phyloP scores from a whole-genome alignment of 1,284 basidiomycete genomes.

The Apiotrichum brassicae region DNA sequence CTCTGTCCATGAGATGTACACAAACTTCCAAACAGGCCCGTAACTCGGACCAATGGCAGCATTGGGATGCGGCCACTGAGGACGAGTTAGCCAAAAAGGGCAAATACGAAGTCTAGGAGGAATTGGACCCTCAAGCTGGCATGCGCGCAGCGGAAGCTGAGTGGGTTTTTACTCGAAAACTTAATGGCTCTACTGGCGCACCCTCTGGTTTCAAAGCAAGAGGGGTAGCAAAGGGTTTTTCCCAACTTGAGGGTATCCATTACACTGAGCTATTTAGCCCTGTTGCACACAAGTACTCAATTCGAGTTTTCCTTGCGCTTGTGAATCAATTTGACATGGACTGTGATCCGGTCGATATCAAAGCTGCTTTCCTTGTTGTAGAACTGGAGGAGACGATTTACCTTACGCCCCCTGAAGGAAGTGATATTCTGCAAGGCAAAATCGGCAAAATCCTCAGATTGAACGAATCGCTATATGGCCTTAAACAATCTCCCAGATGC shows the following conservation, averaged over 20 bases:
- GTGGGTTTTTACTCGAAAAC: constrained; percentile 17
- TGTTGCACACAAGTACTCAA: constrained; percentile 24
- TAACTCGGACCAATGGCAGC: too few relatives aligned
- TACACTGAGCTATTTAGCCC: constrained; percentile 18
- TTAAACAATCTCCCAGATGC: constrained; percentile 23
- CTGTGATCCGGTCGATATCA: constrained; percentile 29
- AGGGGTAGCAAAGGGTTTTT: constrained; percentile 15
- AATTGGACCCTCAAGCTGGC: neutral
- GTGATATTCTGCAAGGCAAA: constrained; percentile 5
- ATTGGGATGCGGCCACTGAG: too few relatives aligned
- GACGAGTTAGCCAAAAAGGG: too few relatives aligned
- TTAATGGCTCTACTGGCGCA: constrained; percentile 13
- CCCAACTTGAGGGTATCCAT: constrained; percentile 17
- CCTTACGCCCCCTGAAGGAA: constrained; percentile 20
- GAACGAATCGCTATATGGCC: constrained; percentile 25
- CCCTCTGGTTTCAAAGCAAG: constrained; percentile 13
- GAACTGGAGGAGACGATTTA: constrained; percentile 15
- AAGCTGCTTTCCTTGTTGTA: constrained; percentile 13
- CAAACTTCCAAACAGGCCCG: too few relatives aligned
- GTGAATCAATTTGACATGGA: constrained; percentile 23
- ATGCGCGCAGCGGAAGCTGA: neutral
- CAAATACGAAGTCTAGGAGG: too few relatives aligned
- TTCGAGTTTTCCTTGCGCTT: constrained; percentile 19
- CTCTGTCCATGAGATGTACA: too few relatives aligned
- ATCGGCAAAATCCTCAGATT: constrained; percentile 11